Base-by-base conservation (phyloP, 2,329 filamentous ascomycete species). In the Paracorniculantispora psalliotae region DNA sequence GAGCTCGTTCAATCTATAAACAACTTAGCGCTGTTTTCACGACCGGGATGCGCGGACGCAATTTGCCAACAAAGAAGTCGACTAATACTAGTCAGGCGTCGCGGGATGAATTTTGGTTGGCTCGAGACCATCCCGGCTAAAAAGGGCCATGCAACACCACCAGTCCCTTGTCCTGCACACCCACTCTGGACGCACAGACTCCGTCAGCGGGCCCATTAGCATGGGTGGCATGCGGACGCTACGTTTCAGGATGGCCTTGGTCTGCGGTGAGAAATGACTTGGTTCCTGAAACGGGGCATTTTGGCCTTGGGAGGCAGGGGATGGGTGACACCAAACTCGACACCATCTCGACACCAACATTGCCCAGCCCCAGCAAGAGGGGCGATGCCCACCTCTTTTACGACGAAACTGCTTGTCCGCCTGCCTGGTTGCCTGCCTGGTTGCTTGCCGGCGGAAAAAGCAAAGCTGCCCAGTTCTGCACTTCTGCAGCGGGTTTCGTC, bases 201-300 rank as follows among this genome's bases (percentile, higher is more conserved):
- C 53, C 53, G 53, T 61, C 59, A 61, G 59, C 59, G 59, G 59
- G 52, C 59, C 59, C 53, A 51, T 57, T 47, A 51, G 39, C 59
- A 61, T 57, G 53, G 53, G 53, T 52, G 19, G 52, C 47, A 39
- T 52, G 53, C 53, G 25, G 51, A 49, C 57, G 60, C 58, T 52
- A 61, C 63, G 67, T 69, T 69, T 68, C 67, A 68, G 66, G 63
- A 67, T 63, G 61, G 60, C 61, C 63, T 63, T 61, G 63, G 62
- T 49, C 64, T 61, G 63, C 63, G 65, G 64, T 64, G 63, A 65
- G 63, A 63, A 67, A 65, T 66, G 66, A 65, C 62, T 60, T 64
- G 59, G 67, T 68, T 67, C 66, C 66, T 68, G 67, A 68, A 68
- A 68, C 67, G 64, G 62, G 59, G 52, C 54, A 37, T 47, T 41